These are phyloP conservation scores for Rosa multiflora DNA, from an alignment of 306 rosid species.

Conservation along the genomic window DNA sequence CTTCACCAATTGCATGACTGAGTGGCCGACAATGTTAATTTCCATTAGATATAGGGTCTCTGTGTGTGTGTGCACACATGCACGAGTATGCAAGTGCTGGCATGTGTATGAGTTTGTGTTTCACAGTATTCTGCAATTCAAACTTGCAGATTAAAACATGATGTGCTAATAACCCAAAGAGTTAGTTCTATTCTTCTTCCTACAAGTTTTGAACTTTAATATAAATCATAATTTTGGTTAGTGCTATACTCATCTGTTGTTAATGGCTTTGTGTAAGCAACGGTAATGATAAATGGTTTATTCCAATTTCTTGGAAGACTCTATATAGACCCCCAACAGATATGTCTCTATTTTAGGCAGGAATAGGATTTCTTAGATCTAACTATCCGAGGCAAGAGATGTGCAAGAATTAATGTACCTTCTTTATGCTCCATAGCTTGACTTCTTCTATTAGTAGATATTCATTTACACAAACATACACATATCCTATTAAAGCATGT, in stretches of 20 bases:
- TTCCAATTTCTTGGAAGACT: slow-evolving; percentile 84
- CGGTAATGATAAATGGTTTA: slow-evolving; percentile 52
- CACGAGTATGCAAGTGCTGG: neutral
- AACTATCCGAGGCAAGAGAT: neutral
- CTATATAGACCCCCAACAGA: slow-evolving; percentile 87
- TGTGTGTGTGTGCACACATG: neutral
- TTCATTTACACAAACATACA: no score
- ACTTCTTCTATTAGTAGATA: neutral
- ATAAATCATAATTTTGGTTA: neutral
- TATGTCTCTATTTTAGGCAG: slow-evolving; percentile 58
- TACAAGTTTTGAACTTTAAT: neutral
- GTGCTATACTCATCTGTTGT: neutral
- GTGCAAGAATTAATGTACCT: neutral
- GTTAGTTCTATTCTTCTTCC: neutral
- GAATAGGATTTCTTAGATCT: slow-evolving; percentile 7
- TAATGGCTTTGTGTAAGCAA: slow-evolving; percentile 40
- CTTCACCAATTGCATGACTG: neutral
- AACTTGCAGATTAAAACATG: no score
- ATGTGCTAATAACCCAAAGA: neutral
- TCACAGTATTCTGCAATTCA: neutral
- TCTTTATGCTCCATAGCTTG: neutral
- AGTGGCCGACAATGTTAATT: neutral
- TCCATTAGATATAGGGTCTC: neutral
- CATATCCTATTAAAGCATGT: no score
- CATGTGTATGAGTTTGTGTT: neutral